These are phyloP conservation scores for Zygoascus bituminiphila DNA, from an alignment of 805 yeast genomes.

Conservation along the genomic window DNA sequence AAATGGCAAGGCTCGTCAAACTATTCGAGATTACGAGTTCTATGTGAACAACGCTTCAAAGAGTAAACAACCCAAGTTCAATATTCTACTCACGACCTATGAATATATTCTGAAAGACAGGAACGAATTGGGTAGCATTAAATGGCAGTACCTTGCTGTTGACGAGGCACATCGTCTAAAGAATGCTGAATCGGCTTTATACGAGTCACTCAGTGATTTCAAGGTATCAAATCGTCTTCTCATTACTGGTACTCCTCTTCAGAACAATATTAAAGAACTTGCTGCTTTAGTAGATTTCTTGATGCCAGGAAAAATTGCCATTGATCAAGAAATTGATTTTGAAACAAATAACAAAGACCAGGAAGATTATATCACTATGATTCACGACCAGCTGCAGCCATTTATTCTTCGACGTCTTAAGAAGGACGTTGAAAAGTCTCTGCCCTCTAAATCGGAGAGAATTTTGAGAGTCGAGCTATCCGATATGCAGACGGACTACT, in stretches of 20 bases:
- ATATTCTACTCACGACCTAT: slow-evolving; percentile 87
- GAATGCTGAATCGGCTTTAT: slow-evolving; percentile 86
- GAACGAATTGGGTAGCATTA: slow-evolving; percentile 65
- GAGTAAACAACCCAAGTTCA: slow-evolving; percentile 71
- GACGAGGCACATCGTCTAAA: slow-evolving; percentile 96
- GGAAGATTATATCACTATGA: slow-evolving; percentile 77
- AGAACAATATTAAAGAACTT: slow-evolving; percentile 88
- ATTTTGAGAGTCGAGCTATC: slow-evolving; percentile 91
- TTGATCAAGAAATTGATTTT: slow-evolving; percentile 93
- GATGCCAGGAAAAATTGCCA: slow-evolving; percentile 88
- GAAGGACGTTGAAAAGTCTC: slow-evolving; percentile 93
- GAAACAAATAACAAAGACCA: slow-evolving; percentile 82
- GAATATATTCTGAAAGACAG: slow-evolving; percentile 93
- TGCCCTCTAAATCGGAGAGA: slow-evolving; percentile 93
- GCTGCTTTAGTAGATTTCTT: slow-evolving; percentile 91
- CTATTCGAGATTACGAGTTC: slow-evolving; percentile 79
- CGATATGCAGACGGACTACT: slow-evolving; percentile 90
- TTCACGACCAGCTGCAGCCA: slow-evolving; percentile 82
- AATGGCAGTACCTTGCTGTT: slow-evolving; percentile 95
- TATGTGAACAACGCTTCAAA: slow-evolving; percentile 48
- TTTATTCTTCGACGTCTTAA: slow-evolving; percentile 87
- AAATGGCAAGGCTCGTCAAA: slow-evolving; percentile 74
- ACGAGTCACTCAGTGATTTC: slow-evolving; percentile 78
- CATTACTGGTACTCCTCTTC: slow-evolving; percentile 97
- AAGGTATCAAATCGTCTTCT: slow-evolving; percentile 75